Percentiles rank a stretch among this genome's conserved stretches.
Evolutionary conservation across 108 stramenopile species (phyloP).

Genomic region (Parmales sp.): DNA sequence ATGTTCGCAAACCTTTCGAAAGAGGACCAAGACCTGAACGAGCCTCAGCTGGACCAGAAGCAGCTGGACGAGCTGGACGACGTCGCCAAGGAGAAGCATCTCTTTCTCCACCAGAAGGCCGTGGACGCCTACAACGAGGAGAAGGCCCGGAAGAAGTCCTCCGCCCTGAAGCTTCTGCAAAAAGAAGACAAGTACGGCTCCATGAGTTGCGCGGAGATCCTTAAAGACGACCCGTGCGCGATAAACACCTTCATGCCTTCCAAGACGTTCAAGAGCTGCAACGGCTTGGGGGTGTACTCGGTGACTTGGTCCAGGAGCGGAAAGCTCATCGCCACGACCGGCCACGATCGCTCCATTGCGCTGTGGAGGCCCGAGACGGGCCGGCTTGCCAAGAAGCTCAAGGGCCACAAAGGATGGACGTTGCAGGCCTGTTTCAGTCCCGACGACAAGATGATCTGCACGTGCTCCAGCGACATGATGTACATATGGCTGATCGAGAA

Average conservation of each 20-base stretch:
- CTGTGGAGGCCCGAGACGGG: neutral
- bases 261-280: neutral
- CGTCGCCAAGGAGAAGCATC: neutral
- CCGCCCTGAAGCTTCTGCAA: neutral
- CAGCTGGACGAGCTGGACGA: neutral
- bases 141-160: constrained; percentile 5
- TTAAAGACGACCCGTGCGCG: constrained; percentile 1
- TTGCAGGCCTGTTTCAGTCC: constrained; percentile 3
- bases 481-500: neutral
- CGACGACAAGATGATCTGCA: neutral
- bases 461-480: neutral
- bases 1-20: neutral
- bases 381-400: neutral
- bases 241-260: neutral
- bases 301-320: neutral
- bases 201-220: neutral
- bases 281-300: neutral
- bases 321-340: neutral
- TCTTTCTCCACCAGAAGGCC: neutral
- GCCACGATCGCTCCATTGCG: neutral
- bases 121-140: constrained; percentile 10
- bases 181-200: constrained; percentile 1
- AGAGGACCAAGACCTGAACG: neutral
- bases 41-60: neutral
- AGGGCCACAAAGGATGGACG: constrained; percentile 11